Evolutionary conservation across 768 basidiomycete species (phyloP), one percentile per base, ranked within the genome.

Genomic region (Asterophora parasitica): DNA sequence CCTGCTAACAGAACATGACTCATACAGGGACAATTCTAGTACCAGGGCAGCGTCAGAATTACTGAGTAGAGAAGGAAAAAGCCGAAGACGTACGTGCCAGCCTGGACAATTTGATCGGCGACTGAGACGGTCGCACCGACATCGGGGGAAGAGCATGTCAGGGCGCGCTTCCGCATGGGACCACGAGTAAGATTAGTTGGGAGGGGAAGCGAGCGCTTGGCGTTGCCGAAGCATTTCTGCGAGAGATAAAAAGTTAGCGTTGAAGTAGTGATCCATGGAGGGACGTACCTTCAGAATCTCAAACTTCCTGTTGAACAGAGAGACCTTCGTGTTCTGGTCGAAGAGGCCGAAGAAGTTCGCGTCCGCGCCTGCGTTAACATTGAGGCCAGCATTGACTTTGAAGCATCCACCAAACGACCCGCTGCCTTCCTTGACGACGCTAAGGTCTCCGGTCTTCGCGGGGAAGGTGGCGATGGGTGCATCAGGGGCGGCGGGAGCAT

Each of bases 341-440:
- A 70, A 68, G 10, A 70, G 48, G 11, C 54, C 55, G 47, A 65
- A 64, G 55, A 68, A 65, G 15, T 47, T 44, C 13, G 54, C 66
- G 17, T 61, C 48, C 13, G 66, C 66, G n/a, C 68, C 67, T 10
- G 55, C 62, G 30, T 60, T 65, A 38, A 65, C 61, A 35, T 61
- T 50, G 10, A 68, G 26, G 2, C 63, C 69, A 7, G 62, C 68
- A 26, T 54, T 55, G 15, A 70, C 56, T 11, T 61, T 61, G 34
- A 69, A 56, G 51, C 66, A 72, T 0, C 70, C 70, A 11, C 58
- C 61, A 19, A 70, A 65, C 37, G 51, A 56, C 11, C 49, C 43
- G 39, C 49, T 51, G 26, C 58, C 47, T 16, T 46, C 49, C 28
- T 20, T 44, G 31, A 35, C 19, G n/a, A 47, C 44, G 15, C 17